These are phyloP conservation scores for Ustanciosporium gigantosporum DNA, from an alignment of 1,284 basidiomycete genomes.

Conservation along the genomic window DNA sequence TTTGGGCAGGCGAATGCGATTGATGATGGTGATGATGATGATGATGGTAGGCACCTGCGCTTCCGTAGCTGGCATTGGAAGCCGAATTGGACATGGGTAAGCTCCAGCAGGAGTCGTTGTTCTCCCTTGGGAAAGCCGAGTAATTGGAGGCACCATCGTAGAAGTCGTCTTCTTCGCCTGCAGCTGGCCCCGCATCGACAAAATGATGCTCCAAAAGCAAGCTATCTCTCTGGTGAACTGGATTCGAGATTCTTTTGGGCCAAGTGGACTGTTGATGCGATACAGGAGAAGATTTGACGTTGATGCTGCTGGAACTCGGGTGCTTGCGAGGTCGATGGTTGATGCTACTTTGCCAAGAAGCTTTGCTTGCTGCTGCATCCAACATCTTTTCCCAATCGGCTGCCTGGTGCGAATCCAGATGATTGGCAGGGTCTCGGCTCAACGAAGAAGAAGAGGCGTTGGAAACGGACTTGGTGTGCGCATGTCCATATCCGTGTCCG, in stretches of 20 bases:
- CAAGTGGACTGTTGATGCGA: conserved; percentile 14
- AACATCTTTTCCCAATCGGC: conserved; percentile 22
- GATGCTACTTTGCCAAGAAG: conserved; percentile 31
- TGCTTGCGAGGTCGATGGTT: conserved; percentile 10
- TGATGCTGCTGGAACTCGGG: neutral
- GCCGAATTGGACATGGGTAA: neutral
- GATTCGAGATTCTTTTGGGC: conserved; percentile 6
- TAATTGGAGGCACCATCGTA: conserved; percentile 1
- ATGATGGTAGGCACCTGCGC: too few relatives aligned
- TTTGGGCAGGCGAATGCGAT: too few relatives aligned
- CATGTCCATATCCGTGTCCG: too few relatives aligned
- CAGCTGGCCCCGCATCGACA: conserved; percentile 20
- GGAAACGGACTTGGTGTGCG: too few relatives aligned
- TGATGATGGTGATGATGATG: too few relatives aligned
- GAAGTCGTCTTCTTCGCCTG: too few relatives aligned
- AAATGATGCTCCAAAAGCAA: conserved; percentile 28
- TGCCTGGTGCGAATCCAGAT: neutral
- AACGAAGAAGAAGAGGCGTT: too few relatives aligned
- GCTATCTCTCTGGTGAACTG: conserved; percentile 1
- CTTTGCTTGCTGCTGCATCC: conserved; percentile 7
- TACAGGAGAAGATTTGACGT: too few relatives aligned
- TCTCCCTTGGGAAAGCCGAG: neutral
- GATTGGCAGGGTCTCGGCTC: too few relatives aligned
- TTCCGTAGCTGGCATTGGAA: neutral
- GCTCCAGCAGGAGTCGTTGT: neutral